A percentile compares a stretch with the other conserved stretches of the same genome.
These are phyloP conservation scores for Porphyrellus sp. DNA, from an alignment of 1,284 basidiomycete species.

Conservation along the genomic window DNA sequence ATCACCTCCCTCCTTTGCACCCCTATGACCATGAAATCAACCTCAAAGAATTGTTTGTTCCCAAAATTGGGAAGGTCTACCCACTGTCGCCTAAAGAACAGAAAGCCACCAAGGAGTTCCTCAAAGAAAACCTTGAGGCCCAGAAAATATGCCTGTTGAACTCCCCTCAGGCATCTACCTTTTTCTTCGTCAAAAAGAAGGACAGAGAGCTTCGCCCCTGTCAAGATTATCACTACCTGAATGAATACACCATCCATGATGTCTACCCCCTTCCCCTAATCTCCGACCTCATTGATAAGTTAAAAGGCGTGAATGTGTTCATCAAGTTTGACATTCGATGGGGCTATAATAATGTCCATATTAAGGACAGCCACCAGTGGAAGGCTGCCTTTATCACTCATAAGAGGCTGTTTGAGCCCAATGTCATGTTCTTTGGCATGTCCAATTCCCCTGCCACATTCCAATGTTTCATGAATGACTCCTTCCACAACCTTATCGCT, in stretches of 20 bases:
- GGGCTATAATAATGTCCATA: not conserved
- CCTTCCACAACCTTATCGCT: not conserved
- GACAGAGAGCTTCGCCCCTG: not conserved
- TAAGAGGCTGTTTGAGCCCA: not conserved
- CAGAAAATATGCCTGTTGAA: not conserved
- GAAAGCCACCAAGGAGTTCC: not conserved
- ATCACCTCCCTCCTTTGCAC: not conserved
- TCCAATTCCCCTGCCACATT: not conserved
- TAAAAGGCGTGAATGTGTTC: not conserved
- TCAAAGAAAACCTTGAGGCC: not conserved
- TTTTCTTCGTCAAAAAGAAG: not conserved
- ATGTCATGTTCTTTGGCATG: not conserved
- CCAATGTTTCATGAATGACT: not conserved
- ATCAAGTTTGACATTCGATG: not conserved
- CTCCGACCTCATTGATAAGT: not conserved
- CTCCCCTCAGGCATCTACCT: not conserved
- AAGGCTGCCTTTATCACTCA: not conserved
- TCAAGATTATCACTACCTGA: not conserved
- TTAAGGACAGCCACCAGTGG: not conserved
- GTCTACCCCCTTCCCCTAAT: not conserved
- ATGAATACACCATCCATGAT: not conserved
- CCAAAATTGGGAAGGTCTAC: too few relatives aligned
- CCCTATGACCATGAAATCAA: not conserved
- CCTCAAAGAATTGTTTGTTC: not conserved
- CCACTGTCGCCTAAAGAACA: not conserved